These are phyloP conservation scores for Fusarium sp. DNA, from an alignment of 2,329 filamentous ascomycete species.

Conservation along the genomic window DNA sequence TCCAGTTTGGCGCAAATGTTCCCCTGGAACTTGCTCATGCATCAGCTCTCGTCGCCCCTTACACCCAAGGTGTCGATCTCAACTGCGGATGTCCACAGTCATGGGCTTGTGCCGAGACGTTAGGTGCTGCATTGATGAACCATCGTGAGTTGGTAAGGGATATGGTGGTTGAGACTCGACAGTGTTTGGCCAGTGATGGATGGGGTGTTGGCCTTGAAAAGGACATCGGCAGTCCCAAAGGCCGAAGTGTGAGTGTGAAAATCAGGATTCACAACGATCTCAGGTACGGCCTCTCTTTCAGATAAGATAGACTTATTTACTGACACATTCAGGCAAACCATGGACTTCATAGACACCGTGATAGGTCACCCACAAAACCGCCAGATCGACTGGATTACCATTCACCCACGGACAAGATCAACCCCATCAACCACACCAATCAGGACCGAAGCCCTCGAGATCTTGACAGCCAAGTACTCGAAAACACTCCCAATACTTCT, in stretches of 20 bases:
- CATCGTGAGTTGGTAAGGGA: slow-evolving; percentile 69
- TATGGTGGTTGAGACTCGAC: slow-evolving; percentile 68
- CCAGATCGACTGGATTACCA: slow-evolving; percentile 72
- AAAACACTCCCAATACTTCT: slow-evolving; percentile 68
- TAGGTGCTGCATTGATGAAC: slow-evolving; percentile 76
- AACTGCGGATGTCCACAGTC: slow-evolving; percentile 79
- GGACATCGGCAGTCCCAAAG: slow-evolving; percentile 54
- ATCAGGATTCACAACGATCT: slow-evolving; percentile 73
- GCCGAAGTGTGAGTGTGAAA: slow-evolving; percentile 72
- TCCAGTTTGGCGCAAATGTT: slow-evolving; percentile 72
- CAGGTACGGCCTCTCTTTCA: slow-evolving; percentile 46
- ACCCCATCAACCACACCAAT: slow-evolving; percentile 70
- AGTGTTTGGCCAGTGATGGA: slow-evolving; percentile 59
- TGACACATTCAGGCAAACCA: slow-evolving; percentile 53
- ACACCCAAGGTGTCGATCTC: slow-evolving; percentile 70
- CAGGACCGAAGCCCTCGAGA: slow-evolving; percentile 65
- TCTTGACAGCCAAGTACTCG: slow-evolving; percentile 61
- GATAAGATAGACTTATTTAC: neutral
- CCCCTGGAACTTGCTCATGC: slow-evolving; percentile 69
- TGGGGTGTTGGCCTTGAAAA: slow-evolving; percentile 58
- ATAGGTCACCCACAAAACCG: slow-evolving; percentile 60
- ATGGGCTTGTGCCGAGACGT: slow-evolving; percentile 73
- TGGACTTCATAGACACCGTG: slow-evolving; percentile 70
- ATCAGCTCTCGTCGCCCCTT: slow-evolving; percentile 67
- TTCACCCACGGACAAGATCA: slow-evolving; percentile 70